These are phyloP conservation scores for Ensete ventricosum DNA, from an alignment of 176 grass and related monocot genomes.

Conservation along the genomic window DNA sequence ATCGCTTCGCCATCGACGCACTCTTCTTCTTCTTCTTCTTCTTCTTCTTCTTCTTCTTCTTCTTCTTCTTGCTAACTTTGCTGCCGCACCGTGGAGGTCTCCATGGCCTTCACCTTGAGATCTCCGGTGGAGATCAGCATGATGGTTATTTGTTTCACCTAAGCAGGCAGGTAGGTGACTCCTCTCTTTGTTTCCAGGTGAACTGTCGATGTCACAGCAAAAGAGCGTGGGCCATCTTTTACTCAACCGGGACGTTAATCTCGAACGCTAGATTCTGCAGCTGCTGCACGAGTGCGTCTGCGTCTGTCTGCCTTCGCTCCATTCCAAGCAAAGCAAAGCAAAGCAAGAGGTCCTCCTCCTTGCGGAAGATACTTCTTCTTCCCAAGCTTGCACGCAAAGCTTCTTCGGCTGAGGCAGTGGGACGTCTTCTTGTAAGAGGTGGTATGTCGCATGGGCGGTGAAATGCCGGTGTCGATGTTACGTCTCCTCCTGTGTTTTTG, in stretches of 20 bases:
- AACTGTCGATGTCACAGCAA: slow-evolving; percentile 3
- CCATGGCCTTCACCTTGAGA: slow-evolving; percentile 38
- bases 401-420: neutral
- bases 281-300: slow-evolving; percentile 15
- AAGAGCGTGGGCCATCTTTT: neutral
- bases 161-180: neutral
- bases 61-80: neutral
- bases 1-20: slow-evolving; percentile 20
- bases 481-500: too few relatives aligned
- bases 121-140: neutral
- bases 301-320: slow-evolving; percentile 28
- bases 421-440: neutral
- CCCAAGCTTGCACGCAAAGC: slow-evolving; percentile 8
- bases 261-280: slow-evolving; percentile 24
- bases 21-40: neutral
- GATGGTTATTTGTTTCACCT: neutral
- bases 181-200: neutral
- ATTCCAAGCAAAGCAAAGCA: slow-evolving; percentile 84
- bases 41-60: too few relatives aligned
- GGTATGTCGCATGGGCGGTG: neutral
- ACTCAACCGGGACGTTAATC: slow-evolving; percentile 16
- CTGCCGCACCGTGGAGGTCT: neutral
- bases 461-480: too few relatives aligned
- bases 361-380: neutral
- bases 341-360: slow-evolving; percentile 16